Evolutionary conservation across 371 early-diverging fungal species (phyloP).

Genomic region (Mortierella sp.): DNA sequence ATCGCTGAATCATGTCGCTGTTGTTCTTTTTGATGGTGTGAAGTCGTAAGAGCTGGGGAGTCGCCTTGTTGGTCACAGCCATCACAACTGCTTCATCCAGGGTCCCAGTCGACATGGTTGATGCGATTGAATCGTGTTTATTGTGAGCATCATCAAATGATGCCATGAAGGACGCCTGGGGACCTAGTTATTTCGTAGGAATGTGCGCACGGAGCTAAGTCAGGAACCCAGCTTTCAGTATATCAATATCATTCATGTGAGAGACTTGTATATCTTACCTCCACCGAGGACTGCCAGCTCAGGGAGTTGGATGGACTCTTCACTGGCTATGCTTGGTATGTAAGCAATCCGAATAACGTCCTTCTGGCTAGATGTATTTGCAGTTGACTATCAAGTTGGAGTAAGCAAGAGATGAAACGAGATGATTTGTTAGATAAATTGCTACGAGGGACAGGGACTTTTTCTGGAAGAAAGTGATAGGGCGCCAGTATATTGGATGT

Average conservation of each 20-base stretch:
- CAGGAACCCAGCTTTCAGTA: too few species aligned
- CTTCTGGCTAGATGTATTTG: background rate
- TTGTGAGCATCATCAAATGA: slow-evolving; percentile 10
- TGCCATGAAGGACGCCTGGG: slow-evolving; percentile 32
- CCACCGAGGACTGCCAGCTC: slow-evolving; percentile 18
- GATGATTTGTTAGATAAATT: background rate
- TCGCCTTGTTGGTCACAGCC: slow-evolving; percentile 31
- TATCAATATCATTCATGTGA: background rate
- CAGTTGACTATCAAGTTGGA: background rate
- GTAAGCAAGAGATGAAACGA: background rate
- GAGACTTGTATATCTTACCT: slow-evolving; percentile 9
- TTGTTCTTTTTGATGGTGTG: slow-evolving; percentile 32
- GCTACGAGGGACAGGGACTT: background rate
- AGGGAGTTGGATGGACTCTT: slow-evolving; percentile 9
- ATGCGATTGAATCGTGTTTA: slow-evolving; percentile 43
- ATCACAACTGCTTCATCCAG: slow-evolving; percentile 40
- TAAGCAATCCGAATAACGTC: slow-evolving; percentile 36
- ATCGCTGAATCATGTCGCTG: slow-evolving; percentile 46
- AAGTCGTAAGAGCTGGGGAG: slow-evolving; percentile 37
- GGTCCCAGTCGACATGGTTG: slow-evolving; percentile 29
- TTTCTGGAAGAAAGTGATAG: background rate
- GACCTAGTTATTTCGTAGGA: slow-evolving; percentile 12
- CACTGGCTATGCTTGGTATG: slow-evolving; percentile 19
- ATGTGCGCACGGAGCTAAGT: too few species aligned
- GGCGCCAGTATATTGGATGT: background rate